Evolutionary conservation across 108 stramenopile species (phyloP).

Genomic region (Aurantiochytrium sp.): DNA sequence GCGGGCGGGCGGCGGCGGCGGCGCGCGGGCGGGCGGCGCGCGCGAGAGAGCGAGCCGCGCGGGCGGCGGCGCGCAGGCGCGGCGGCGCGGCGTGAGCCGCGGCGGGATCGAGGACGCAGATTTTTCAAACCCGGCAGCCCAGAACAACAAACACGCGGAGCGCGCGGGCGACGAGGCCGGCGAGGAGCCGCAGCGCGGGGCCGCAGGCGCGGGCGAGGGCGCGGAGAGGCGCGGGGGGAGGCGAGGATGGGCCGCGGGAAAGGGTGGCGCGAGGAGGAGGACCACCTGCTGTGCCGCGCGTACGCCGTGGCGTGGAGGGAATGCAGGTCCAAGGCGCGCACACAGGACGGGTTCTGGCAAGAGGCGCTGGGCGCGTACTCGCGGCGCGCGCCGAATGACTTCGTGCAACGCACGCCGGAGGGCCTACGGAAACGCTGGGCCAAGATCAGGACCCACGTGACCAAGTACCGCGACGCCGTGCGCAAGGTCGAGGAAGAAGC

Average conservation of each 20-base stretch:
- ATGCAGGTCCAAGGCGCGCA: not conserved
- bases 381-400: not conserved
- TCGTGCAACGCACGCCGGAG: not conserved
- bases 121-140: too few species aligned
- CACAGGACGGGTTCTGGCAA: not conserved
- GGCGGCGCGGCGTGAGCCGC: too few species aligned
- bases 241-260: not conserved
- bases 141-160: too few species aligned
- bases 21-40: too few species aligned
- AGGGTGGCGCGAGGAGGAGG: not conserved
- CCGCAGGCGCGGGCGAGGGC: too few species aligned
- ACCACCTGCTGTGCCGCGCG: not conserved
- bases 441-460: not conserved
- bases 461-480: not conserved
- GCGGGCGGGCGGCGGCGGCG: too few species aligned
- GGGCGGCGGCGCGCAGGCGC: too few species aligned
- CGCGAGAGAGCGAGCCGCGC: too few species aligned
- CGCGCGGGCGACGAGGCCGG: too few species aligned
- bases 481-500: not conserved
- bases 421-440: not conserved
- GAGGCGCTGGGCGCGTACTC: not conserved
- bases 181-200: too few species aligned
- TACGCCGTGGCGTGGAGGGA: not conserved
- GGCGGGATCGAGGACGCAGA: too few species aligned
- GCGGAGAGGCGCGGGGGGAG: too few species aligned